Evolutionary conservation across 306 rosid species (phyloP), one percentile per base, ranked within the genome.

Genomic region (Rosa persica): DNA sequence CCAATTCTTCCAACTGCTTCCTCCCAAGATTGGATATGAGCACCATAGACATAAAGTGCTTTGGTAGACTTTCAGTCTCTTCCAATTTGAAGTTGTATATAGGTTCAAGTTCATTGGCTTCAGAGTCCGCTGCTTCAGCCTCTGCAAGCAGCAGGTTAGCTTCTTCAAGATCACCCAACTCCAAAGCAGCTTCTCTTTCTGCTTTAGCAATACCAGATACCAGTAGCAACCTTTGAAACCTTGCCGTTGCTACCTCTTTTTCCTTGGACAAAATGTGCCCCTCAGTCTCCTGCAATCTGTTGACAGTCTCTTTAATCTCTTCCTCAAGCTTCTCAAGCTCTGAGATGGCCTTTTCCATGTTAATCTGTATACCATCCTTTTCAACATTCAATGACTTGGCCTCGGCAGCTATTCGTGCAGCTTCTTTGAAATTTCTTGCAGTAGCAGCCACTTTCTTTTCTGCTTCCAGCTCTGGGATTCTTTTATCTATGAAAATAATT

Each of bases 381-480:
- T 92, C 93, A 78, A 84, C 79, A 68, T 72, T 70, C 54, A 86
- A 79, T 79, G 92, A 83, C 84, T 92, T 92, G 11, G 97, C 90
- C 85, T 90, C 96, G 0, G 88, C 80, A 73, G 97, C 90, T 82
- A 92, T 80, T 74, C 96, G 88, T 20, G 92, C 97, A 78, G 97
- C 96, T 84, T 90, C 97, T 82, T 90, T 92, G 79, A 92, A 92
- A 83, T 92, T 92, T 76, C 96, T 89, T 43, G 92, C 90, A 81
- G 96, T 78, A 44, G 91, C 90, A 73, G 93, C 96, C 76, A 92
- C 93, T 82, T 83, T 92, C 86, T 90, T 92, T 84, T 87, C 93
- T 57, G 92, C 96, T 86, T 92, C 96, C 58, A 92, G 89, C 84
- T 92, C 96, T 64, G 96, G 97, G 80, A 89, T 82, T 85, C 97